phyloP scores from a whole-genome alignment of 306 rosid genomes.

The Trifolium repens region DNA sequence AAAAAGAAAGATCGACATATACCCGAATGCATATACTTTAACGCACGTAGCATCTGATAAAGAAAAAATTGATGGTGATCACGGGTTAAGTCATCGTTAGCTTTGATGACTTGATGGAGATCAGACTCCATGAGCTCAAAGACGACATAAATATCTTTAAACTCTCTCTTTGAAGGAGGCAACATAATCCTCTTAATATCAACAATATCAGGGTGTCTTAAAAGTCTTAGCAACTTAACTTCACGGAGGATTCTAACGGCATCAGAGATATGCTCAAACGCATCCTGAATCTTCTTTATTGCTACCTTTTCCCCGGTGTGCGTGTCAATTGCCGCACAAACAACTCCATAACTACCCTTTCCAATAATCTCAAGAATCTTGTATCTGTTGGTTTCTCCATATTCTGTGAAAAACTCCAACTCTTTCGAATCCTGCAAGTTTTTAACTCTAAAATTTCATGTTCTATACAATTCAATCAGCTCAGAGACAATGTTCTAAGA shows the following conservation, averaged over 20 bases:
- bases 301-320: conserved; percentile 90
- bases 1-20: not conserved
- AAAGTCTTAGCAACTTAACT: conserved; percentile 77
- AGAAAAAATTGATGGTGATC: conserved; percentile 89
- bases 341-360: conserved; percentile 93
- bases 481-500: conserved; percentile 5
- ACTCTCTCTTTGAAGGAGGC: conserved; percentile 86
- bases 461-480: conserved; percentile 15
- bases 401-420: conserved; percentile 73
- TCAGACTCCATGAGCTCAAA: conserved; percentile 95
- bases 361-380: conserved; percentile 80
- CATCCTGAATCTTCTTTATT: conserved; percentile 76
- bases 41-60: conserved; percentile 86
- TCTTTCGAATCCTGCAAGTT: conserved; percentile 60
- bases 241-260: conserved; percentile 83
- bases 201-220: conserved; percentile 90
- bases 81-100: conserved; percentile 81
- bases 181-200: conserved; percentile 86
- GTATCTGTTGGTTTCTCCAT: conserved; percentile 84
- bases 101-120: conserved; percentile 94
- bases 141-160: conserved; percentile 86
- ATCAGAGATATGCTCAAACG: conserved; percentile 80
- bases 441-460: conserved; percentile 25
- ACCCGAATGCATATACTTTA: conserved; percentile 91
- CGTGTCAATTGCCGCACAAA: conserved; percentile 81